phyloP scores from a whole-genome alignment of 2,329 filamentous ascomycete genomes.

The Trichoderma harzianum region DNA sequence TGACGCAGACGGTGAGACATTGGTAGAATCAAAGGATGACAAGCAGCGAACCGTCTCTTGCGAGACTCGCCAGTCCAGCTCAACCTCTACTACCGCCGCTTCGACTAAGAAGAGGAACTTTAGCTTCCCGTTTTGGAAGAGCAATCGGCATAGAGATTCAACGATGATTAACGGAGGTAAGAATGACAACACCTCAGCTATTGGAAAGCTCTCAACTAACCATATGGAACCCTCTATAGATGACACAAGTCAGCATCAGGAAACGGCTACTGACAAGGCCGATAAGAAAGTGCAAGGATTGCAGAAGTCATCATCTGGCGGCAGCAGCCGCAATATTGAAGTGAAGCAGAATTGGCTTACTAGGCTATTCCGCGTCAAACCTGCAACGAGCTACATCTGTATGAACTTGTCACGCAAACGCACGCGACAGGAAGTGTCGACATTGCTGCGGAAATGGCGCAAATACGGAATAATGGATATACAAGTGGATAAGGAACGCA shows the following conservation, averaged over 20 bases:
- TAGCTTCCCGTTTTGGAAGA: conserved; percentile 55
- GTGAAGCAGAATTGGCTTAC: conserved; percentile 83
- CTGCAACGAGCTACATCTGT: conserved; percentile 71
- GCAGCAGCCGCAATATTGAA: conserved; percentile 53
- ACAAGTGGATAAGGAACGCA: conserved; percentile 72
- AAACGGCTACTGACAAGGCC: background rate
- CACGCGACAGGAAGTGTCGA: conserved; percentile 72
- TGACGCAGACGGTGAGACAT: conserved; percentile 8
- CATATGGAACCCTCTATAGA: background rate
- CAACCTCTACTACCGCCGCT: conserved; percentile 25
- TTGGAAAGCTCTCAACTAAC: background rate
- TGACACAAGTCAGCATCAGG: background rate
- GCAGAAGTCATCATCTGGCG: conserved; percentile 35
- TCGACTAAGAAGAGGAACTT: conserved; percentile 51
- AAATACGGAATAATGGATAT: conserved; percentile 78
- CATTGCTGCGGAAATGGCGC: conserved; percentile 75
- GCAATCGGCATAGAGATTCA: conserved; percentile 41
- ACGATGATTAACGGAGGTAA: conserved; percentile 46
- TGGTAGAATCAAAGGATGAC: conserved; percentile 6
- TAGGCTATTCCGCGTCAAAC: conserved; percentile 85
- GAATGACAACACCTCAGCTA: conserved; percentile 17
- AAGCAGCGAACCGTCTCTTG: conserved; percentile 17
- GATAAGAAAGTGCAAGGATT: conserved; percentile 23
- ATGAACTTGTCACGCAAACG: conserved; percentile 66
- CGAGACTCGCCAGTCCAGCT: conserved; percentile 18